Evolutionary conservation across 768 basidiomycete genomes (phyloP), one percentile per base, ranked within the genome.

Genomic region (Pisolithus microcarpus): DNA sequence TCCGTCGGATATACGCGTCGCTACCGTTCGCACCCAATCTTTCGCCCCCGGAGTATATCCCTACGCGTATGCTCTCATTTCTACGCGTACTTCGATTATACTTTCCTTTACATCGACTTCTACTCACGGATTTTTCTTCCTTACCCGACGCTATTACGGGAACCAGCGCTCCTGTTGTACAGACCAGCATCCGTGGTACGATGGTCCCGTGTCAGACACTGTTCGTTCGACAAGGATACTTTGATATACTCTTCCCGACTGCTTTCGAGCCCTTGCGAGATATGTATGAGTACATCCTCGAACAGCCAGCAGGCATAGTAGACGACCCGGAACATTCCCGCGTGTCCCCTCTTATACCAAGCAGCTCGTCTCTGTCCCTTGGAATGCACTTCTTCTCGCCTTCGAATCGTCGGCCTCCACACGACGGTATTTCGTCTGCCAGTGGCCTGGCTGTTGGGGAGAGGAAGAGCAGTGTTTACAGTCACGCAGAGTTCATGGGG

Each of bases 211-310:
- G 91, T 61, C 76, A 84, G 55, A 97, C 90, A 13, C 77, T 96
- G 51, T 81, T 95, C 59, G 96, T 99, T 52, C 84, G 84, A 59
- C 95, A 88, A 61, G 96, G 96, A 7, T 94, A 84, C 71, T 99
- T 99, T 67, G 96, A 99, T 66, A 98, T 98, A 54, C 91, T 99
- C 73, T 99, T 99, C 72, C 96, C 96, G 9, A 98, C 95, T 11
- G 74, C 90, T 64, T 97, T 97, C 56, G 80, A 79, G 48, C 77
- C 76, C 19, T 75, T 98, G 49, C 75, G 88, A 43, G 91, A 95
- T 64, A 89, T 94, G 81, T 97, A 97, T 68, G 88, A 93, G 61
- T 75, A 82, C 57, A 77, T 85, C 50, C 80, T 98, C 52, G 78
- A 83, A 36, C 78, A 80, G 59, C 81, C 84, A 4, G 56, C 58